phyloP scores from a whole-genome alignment of 495 filamentous ascomycete genomes.

The Alectoria sarmentosa region DNA sequence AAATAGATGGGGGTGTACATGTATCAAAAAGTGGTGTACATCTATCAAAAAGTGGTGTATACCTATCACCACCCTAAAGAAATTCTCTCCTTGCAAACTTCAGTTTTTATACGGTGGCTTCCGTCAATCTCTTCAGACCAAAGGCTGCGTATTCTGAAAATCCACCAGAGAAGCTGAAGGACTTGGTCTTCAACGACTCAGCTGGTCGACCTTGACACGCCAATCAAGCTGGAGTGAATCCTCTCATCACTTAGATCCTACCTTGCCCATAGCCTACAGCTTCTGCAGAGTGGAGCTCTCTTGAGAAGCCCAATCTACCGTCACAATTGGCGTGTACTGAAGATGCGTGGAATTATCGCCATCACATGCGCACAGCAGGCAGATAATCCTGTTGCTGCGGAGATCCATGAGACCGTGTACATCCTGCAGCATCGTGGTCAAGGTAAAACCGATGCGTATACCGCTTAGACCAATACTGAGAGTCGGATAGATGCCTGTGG shows the following conservation, averaged over 20 bases:
- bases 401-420: constrained; percentile 86
- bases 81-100: not conserved
- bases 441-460: constrained; percentile 36
- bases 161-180: not conserved
- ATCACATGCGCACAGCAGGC: constrained; percentile 65
- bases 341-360: constrained; percentile 83
- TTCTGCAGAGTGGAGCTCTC: not conserved
- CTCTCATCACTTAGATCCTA: not conserved
- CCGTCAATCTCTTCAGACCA: not conserved
- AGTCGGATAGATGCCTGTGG: constrained; percentile 56
- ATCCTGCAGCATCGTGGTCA: constrained; percentile 68
- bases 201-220: not conserved
- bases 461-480: not conserved
- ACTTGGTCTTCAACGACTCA: not conserved
- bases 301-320: not conserved
- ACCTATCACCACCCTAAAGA: too few species aligned
- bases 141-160: not conserved
- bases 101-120: not conserved
- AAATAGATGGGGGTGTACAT: too few species aligned
- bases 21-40: too few species aligned
- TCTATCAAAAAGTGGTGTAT: too few species aligned
- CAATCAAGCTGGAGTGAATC: not conserved
- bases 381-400: constrained; percentile 58
- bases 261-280: not conserved
- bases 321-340: not conserved